Conservation (phyloP, 169 alveolate genomes). For the Babesia gibsoni region DNA sequence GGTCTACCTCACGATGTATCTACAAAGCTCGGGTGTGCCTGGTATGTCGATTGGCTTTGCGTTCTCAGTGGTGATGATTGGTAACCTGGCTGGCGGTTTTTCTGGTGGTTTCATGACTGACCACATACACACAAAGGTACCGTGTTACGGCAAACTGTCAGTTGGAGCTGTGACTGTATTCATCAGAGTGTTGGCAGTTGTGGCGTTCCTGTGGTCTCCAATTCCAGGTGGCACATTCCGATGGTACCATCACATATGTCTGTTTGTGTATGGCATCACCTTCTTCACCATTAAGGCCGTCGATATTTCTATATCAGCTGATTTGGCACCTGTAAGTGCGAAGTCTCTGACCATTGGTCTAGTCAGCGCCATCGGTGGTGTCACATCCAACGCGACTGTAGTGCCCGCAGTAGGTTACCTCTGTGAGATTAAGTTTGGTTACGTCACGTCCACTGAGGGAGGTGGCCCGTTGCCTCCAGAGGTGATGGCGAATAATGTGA, state of each 20-base stretch:
- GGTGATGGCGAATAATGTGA: neutral
- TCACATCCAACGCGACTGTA: slow-evolving; percentile 81
- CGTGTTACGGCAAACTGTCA: slow-evolving; percentile 83
- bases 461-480: neutral
- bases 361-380: slow-evolving; percentile 84
- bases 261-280: slow-evolving; percentile 81
- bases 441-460: neutral
- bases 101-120: slow-evolving; percentile 86
- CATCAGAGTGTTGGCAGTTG: slow-evolving; percentile 67
- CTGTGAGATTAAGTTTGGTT: slow-evolving; percentile 82
- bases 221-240: slow-evolving; percentile 60
- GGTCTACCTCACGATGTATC: slow-evolving; percentile 83
- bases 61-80: slow-evolving; percentile 78
- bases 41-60: slow-evolving; percentile 82
- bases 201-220: slow-evolving; percentile 67
- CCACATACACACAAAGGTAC: slow-evolving; percentile 71
- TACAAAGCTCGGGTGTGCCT: slow-evolving; percentile 85
- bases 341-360: slow-evolving; percentile 87
- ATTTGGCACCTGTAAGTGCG: slow-evolving; percentile 84
- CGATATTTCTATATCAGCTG: slow-evolving; percentile 85
- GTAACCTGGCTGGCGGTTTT: slow-evolving; percentile 86
- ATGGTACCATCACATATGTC: slow-evolving; percentile 45
- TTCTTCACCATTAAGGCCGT: slow-evolving; percentile 89
- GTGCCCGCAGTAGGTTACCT: slow-evolving; percentile 85
- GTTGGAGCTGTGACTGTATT: slow-evolving; percentile 76